These are phyloP conservation scores for Aspergillus carlsbadensis DNA, from an alignment of 495 filamentous ascomycete genomes.

Conservation along the genomic window DNA sequence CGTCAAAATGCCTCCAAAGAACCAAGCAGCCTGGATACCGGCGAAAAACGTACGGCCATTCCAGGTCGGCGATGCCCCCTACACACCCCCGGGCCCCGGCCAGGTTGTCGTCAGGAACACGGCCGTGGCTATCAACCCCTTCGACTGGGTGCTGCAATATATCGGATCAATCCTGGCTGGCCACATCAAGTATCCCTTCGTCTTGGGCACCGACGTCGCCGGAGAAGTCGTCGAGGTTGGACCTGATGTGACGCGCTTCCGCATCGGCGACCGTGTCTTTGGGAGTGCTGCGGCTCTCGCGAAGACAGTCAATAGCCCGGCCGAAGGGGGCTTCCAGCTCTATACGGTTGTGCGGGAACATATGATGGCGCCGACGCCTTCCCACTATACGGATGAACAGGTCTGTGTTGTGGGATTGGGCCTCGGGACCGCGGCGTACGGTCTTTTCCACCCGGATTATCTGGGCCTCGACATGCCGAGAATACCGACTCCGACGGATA, in stretches of 20 bases:
- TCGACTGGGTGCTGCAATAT: constrained; percentile 48
- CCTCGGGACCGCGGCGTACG: constrained; percentile 49
- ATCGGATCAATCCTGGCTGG: constrained; percentile 17
- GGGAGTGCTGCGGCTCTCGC: constrained; percentile 5
- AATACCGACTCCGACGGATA: neutral
- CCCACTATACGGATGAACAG: constrained; percentile 15
- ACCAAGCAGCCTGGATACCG: constrained; percentile 9
- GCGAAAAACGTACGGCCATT: constrained; percentile 22
- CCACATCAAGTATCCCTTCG: constrained; percentile 41
- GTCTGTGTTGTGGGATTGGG: constrained; percentile 43
- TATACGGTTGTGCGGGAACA: constrained; percentile 21
- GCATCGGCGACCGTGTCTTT: neutral
- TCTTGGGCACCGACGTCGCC: constrained; percentile 56
- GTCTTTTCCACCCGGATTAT: constrained; percentile 47
- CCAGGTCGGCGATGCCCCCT: constrained; percentile 31
- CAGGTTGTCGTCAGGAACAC: constrained; percentile 41
- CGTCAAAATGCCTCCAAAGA: neutral
- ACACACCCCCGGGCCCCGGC: constrained; percentile 25
- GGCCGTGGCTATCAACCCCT: constrained; percentile 47
- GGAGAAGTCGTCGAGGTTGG: constrained; percentile 56
- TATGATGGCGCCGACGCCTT: constrained; percentile 7
- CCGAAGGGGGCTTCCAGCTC: constrained; percentile 30
- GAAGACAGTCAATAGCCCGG: constrained; percentile 11
- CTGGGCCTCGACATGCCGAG: constrained; percentile 43
- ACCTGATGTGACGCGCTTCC: constrained; percentile 9